phyloP scores from a whole-genome alignment of 345 rosid genomes.

The Salix exigua region DNA sequence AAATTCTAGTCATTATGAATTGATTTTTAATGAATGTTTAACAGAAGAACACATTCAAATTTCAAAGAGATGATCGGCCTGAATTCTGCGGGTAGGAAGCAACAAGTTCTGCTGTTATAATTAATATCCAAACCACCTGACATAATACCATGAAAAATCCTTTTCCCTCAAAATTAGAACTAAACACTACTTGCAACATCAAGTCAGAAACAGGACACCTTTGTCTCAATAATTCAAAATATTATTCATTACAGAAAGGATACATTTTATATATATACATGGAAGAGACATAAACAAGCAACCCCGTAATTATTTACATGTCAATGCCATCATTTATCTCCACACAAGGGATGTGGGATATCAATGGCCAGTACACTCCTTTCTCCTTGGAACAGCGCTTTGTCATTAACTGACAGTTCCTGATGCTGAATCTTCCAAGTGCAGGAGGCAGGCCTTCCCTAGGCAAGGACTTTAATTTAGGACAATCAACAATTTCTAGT shows the following conservation, averaged over 20 bases:
- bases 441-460: slow-evolving; percentile 15
- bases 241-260: not conserved
- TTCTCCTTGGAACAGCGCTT: slow-evolving; percentile 9
- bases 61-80: not conserved
- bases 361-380: slow-evolving; percentile 18
- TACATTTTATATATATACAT: not conserved
- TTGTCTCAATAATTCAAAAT: not conserved
- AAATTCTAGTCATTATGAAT: too few relatives aligned
- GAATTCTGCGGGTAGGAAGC: not conserved
- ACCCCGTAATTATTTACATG: not conserved
- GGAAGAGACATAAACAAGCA: not conserved
- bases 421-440: slow-evolving; percentile 18
- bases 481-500: slow-evolving; percentile 14
- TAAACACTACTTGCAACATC: not conserved
- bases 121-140: not conserved
- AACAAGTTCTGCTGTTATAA: not conserved
- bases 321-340: slow-evolving; percentile 1
- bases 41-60: too few relatives aligned
- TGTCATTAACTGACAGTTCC: slow-evolving; percentile 12
- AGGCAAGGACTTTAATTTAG: slow-evolving; percentile 14
- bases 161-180: not conserved
- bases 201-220: too few relatives aligned
- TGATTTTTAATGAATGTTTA: too few relatives aligned
- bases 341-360: slow-evolving; percentile 19
- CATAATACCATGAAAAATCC: not conserved